Base-by-base conservation (phyloP, 2,329 filamentous ascomycete species). In the Talaromyces verruculosus region DNA sequence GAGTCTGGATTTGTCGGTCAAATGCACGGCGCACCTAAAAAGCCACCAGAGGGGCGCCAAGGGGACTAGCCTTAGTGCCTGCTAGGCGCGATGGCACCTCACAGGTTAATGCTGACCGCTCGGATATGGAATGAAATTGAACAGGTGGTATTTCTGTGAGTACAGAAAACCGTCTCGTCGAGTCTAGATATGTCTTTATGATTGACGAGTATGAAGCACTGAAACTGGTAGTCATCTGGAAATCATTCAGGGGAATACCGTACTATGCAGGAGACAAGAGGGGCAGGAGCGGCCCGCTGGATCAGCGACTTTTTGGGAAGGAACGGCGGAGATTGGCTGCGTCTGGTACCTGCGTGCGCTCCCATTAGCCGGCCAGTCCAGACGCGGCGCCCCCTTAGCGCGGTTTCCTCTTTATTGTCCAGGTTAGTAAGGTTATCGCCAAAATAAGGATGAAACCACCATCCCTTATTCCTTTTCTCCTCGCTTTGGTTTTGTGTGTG, bases 1-100 rank as follows among this genome's bases (percentile, higher is more conserved):
- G 57, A 25, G 37, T 60, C 57, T 60, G 22, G 37, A 60, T 43
- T 28, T 41, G 57, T 33, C 17, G 61, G 61, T 33, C 47, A 22
- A 28, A 19, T 53, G 47, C 60, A 49, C 43, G 59, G 30, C 28
- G 49, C 57, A 30, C 6, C 22, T 22, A 41, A 28, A 30, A 41
- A 39, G 55, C 69, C 69, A 13, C 57, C 72, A 70, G 33, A 33
- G 62, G 69, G 66, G 70, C 63, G 53, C 51, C 51, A 59, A 67
- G 43, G 57, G 51, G 41, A 37, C 39, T 49, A 51, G 55, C 19
- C 11, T 37, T 45, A 49, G 25, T 33, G 47, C 51, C 13, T 49
- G 30, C 43, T 58, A 22, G 19, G 45, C 39, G 51, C 61, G 37
- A 63, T 47, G 49, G 61, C 39, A 63, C 60, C 25, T 51, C 49